A percentile compares a stretch with the other conserved stretches of the same genome.
Conservation (phyloP, 257 asterid genomes). For the Agastache rugosa region DNA sequence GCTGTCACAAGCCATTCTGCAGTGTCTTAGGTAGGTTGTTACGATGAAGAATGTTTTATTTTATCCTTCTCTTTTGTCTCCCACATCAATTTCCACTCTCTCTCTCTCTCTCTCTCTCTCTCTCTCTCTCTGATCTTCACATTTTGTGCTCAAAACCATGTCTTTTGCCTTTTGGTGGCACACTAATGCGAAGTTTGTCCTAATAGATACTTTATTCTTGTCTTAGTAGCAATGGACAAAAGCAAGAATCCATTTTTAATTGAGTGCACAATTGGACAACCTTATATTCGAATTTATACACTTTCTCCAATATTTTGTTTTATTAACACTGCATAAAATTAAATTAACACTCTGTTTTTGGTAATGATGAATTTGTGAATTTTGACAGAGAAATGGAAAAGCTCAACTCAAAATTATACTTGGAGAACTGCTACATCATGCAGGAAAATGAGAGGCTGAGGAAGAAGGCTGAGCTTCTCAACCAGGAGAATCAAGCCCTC, state of each 20-base stretch:
- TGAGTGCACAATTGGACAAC: constrained; percentile 56
- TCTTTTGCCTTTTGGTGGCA: constrained; percentile 33
- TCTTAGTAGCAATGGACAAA: constrained; percentile 50
- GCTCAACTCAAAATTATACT: constrained; percentile 70
- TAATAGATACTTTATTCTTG: constrained; percentile 54
- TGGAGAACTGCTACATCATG: constrained; percentile 79
- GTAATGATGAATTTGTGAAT: background rate
- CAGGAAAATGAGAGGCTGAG: constrained; percentile 80
- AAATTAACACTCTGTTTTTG: background rate
- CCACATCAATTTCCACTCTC: background rate
- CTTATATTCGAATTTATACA: constrained; percentile 21
- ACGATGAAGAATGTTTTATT: constrained; percentile 7
- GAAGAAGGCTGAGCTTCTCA: constrained; percentile 74
- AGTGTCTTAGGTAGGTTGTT: constrained; percentile 29
- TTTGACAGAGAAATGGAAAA: constrained; percentile 56
- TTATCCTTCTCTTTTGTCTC: background rate
- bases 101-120: background rate
- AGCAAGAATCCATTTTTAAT: constrained; percentile 58
- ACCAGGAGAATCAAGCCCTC: constrained; percentile 81
- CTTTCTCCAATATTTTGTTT: background rate
- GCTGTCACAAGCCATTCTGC: constrained; percentile 8
- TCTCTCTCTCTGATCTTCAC: constrained; percentile 3
- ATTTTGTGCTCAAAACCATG: background rate
- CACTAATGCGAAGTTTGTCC: constrained; percentile 42
- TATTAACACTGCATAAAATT: background rate